Evolutionary conservation across 441 rosid genomes (phyloP), one percentile per base, ranked within the genome.

Genomic region (Gossypium laxum): DNA sequence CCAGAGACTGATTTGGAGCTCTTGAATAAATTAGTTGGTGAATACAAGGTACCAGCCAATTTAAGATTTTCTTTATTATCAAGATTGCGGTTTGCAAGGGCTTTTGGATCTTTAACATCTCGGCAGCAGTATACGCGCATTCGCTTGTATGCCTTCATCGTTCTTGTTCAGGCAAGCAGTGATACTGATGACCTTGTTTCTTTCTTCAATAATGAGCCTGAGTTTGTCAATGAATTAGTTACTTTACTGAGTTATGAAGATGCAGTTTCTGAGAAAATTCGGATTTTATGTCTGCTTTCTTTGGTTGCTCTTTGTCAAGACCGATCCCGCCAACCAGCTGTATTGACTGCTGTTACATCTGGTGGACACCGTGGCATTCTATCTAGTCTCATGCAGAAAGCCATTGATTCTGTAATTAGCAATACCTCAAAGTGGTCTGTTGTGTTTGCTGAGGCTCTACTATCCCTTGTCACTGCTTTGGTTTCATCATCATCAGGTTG

Each of bases 401-500:
- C 90, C 30, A 88, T 92, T 69, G 95, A 92, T 82, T 91, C 93
- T 76, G 94, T 90, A 69, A 76, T 88, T 7, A 77, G 79, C 76
- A 87, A 84, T 71, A 76, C 90, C 72, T 85, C 94, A 2, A 89
- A 85, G 76, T 86, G 86, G 91, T 87, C 96, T 82, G 88, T 95
- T 71, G 90, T 82, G 67, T 89, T 89, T 83, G 92, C 97, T n/a
- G 97, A 95, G 85, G 96, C 97, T 67, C 82, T 92, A 63, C 79
- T 92, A 64, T 92, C 97, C 73, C 95, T 95, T 78, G 91, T 91
- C 67, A 89, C 97, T 65, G 93, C 89, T 62, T 78, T 95, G 85
- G 99, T 88, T 66, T 89, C 99, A 63, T 87, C 97, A 55, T 87
- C 97, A 34, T 89, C 97, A 4, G 92, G 99, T 69, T 92, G 99